Evolutionary conservation across 129 eudicot genomes (phyloP).

Genomic region (Sambucus nigra): DNA sequence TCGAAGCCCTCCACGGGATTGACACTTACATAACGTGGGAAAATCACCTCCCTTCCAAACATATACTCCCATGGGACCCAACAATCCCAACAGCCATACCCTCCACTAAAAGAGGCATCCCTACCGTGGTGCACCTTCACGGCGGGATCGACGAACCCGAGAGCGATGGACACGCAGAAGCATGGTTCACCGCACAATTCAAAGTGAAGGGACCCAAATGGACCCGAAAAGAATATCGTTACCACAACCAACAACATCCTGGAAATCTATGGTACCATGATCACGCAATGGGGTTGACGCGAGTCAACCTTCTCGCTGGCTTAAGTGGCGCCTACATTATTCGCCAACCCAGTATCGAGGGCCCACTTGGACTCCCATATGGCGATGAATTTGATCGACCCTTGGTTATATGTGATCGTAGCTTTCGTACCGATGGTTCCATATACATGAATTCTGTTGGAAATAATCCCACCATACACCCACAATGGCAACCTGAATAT

Average conservation of each 20-base stretch:
- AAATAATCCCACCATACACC: constrained; percentile 71
- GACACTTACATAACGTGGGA: constrained; percentile 54
- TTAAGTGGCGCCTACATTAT: constrained; percentile 66
- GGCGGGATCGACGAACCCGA: constrained; percentile 76
- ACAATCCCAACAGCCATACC: constrained; percentile 84
- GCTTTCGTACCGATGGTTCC: constrained; percentile 49
- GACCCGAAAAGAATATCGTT: constrained; percentile 53
- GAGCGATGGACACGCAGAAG: constrained; percentile 63
- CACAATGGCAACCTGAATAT: constrained; percentile 93
- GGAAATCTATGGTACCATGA: constrained; percentile 90
- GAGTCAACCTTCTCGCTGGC: constrained; percentile 90
- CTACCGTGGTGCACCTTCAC: constrained; percentile 91
- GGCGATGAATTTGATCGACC: constrained; percentile 66
- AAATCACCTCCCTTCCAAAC: constrained; percentile 74
- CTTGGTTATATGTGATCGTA: constrained; percentile 55
- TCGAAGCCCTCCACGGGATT: constrained; percentile 72
- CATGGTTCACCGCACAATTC: constrained; percentile 75
- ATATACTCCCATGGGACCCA: constrained; percentile 84
- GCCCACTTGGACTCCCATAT: constrained; percentile 47
- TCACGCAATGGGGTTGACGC: constrained; percentile 96
- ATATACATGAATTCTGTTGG: constrained; percentile 67
- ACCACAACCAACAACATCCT: constrained; percentile 71
- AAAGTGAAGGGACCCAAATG: constrained; percentile 54
- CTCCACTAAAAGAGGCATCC: constrained; percentile 40
- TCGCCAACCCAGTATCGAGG: constrained; percentile 45